These are phyloP conservation scores for Diaporthe australafricana DNA, from an alignment of 2,329 filamentous ascomycete genomes.

Conservation along the genomic window DNA sequence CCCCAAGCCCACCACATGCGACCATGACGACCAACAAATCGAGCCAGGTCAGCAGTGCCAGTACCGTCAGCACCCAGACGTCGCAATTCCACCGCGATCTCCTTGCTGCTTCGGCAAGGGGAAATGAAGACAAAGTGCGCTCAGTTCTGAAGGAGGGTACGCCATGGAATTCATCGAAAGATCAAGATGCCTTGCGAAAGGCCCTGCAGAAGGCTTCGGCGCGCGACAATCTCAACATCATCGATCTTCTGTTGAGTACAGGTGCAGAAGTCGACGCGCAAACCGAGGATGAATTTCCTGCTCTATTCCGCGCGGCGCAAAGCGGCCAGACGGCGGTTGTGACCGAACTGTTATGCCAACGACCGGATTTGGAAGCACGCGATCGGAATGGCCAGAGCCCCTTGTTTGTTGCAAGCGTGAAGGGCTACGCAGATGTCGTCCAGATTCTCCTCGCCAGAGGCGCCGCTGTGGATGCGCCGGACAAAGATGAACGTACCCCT, in stretches of 20 bases:
- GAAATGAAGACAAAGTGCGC: conserved; percentile 51
- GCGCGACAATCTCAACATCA: conserved; percentile 50
- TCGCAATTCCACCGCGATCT: conserved; percentile 52
- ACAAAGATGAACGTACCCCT: conserved; percentile 51
- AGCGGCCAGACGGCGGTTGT: conserved; percentile 50
- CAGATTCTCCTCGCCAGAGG: conserved; percentile 46
- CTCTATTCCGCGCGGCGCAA: conserved; percentile 53
- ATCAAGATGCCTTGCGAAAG: conserved; percentile 52
- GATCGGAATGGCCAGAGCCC: conserved; percentile 49
- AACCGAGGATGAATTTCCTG: conserved; percentile 49
- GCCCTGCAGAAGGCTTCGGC: conserved; percentile 52
- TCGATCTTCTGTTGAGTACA: conserved; percentile 51
- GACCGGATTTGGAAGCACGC: conserved; percentile 48
- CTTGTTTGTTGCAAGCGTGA: conserved; percentile 50
- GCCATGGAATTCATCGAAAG: conserved; percentile 48
- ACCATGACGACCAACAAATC: conserved; percentile 23
- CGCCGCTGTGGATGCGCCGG: conserved; percentile 49
- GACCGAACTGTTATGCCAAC: conserved; percentile 46
- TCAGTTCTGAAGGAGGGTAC: conserved; percentile 50
- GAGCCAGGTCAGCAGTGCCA: conserved; percentile 39
- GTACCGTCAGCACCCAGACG: conserved; percentile 52
- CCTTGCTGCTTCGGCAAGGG: conserved; percentile 52
- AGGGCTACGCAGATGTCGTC: conserved; percentile 49
- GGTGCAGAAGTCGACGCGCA: conserved; percentile 51
- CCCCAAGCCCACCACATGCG: neutral